Evolutionary conservation across 2,329 filamentous ascomycete species (phyloP), one percentile per base, ranked within the genome.

Genomic region (Pochonia chlamydosporia): DNA sequence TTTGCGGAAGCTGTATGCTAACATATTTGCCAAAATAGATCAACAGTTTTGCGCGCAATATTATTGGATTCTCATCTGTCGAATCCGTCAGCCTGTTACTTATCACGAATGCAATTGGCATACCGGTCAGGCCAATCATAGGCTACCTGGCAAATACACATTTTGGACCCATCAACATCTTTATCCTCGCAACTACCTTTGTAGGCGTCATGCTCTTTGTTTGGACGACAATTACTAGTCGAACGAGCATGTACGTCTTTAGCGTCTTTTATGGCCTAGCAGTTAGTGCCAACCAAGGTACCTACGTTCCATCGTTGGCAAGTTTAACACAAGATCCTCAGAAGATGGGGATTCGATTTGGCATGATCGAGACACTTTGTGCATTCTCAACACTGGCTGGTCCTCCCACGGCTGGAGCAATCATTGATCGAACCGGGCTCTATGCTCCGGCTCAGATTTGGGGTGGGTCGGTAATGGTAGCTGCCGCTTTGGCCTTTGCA

Each of bases 21-120:
- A n/a, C 26, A 35, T 18, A 7, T 30, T 40, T 40, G 20, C 44
- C 25, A 73, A 69, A 69, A 73, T 51, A 72, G 31, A 35, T 35
- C 14, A 35, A 73, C 36, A 68, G 65, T 16, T 74, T 67, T 52
- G 69, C 68, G 7, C 65, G 66, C 42, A 64, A 71, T 16, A 58
- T 71, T 16, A 55, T 75, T 18, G 62, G 65, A 40, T 68, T 81
- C 47, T 66, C 70, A 14, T 71, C 76, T 28, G 63, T 65, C 5
- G 68, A 75, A 5, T 74, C 75, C 3, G 72, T 81, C 49, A 71
- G 71, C 23, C 63, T 84, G 2, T 67, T 84, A 1, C 65, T 85
- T 40, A 71, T 82, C 16, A 69, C 75, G 13, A 82, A 83, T 51
- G 77, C 70, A 8, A 64, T 80, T 14, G 79, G 79, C 1, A 68